A percentile compares a stretch with the other conserved stretches of the same genome.
Conservation (phyloP, 176 grass and related monocot species). For the Typha latifolia region DNA sequence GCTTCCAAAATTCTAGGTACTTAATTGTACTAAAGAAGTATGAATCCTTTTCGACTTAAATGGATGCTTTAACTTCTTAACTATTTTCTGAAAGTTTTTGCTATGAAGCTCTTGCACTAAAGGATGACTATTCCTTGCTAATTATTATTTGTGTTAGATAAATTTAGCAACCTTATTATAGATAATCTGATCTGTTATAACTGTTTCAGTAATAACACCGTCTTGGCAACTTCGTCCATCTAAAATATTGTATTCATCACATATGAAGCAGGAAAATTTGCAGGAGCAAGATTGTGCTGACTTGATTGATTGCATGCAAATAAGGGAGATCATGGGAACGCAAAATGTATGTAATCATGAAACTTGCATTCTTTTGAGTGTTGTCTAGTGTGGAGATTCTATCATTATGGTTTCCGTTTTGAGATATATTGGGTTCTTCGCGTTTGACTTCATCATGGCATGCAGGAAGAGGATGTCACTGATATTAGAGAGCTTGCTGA, state of each 20-base stretch:
- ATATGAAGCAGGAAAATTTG: not conserved
- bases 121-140: not conserved
- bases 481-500: constrained; percentile 4
- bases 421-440: not conserved
- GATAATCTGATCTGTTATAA: not conserved
- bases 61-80: not conserved
- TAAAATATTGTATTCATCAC: not conserved
- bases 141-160: not conserved
- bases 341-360: not conserved
- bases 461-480: constrained; percentile 6
- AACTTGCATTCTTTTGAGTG: not conserved
- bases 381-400: not conserved
- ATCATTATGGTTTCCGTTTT: not conserved
- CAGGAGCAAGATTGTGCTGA: not conserved
- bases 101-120: not conserved
- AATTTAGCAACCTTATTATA: not conserved
- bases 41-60: not conserved
- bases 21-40: not conserved
- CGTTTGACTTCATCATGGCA: not conserved
- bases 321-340: not conserved
- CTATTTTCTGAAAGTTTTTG: not conserved
- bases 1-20: too few species aligned
- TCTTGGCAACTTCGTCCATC: not conserved
- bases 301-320: not conserved
- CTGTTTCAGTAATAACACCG: not conserved